These are phyloP conservation scores for Aspergillus intermedius DNA, from an alignment of 2,329 filamentous ascomycete genomes.

Conservation along the genomic window DNA sequence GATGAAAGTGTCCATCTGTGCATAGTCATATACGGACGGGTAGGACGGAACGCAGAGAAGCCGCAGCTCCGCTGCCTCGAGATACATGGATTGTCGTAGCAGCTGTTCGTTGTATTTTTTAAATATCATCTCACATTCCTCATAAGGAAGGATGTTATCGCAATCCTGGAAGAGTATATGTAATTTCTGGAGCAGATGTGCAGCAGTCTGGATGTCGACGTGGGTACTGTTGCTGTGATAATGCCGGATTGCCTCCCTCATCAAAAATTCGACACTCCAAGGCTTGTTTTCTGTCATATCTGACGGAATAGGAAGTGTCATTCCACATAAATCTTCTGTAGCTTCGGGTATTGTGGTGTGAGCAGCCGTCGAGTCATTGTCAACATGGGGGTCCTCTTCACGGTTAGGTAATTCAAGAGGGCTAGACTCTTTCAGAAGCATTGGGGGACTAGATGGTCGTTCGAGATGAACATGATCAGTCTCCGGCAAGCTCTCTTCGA, in stretches of 20 bases:
- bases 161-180: conserved; percentile 33
- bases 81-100: conserved; percentile 36
- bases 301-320: conserved; percentile 27
- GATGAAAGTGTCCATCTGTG: conserved; percentile 48
- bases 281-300: conserved; percentile 27
- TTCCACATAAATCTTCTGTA: conserved; percentile 16
- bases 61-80: conserved; percentile 51
- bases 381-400: conserved; percentile 5
- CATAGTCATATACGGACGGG: conserved; percentile 52
- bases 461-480: conserved; percentile 35
- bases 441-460: conserved; percentile 35
- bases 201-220: conserved; percentile 36
- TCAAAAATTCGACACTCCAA: conserved; percentile 34
- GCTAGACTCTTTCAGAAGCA: conserved; percentile 31
- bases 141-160: conserved; percentile 32
- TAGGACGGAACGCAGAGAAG: conserved; percentile 50
- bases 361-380: neutral
- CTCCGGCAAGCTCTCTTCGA: conserved; percentile 20
- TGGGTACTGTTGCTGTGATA: conserved; percentile 30
- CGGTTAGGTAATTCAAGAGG: conserved; percentile 15
- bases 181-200: conserved; percentile 36
- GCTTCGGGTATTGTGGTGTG: conserved; percentile 8
- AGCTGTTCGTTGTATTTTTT: conserved; percentile 54
- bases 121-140: conserved; percentile 51
- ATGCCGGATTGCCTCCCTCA: conserved; percentile 35